A percentile compares a stretch with the other conserved stretches of the same genome.
These are phyloP conservation scores for Citrus hindsii DNA, from an alignment of 345 rosid species.

Conservation along the genomic window DNA sequence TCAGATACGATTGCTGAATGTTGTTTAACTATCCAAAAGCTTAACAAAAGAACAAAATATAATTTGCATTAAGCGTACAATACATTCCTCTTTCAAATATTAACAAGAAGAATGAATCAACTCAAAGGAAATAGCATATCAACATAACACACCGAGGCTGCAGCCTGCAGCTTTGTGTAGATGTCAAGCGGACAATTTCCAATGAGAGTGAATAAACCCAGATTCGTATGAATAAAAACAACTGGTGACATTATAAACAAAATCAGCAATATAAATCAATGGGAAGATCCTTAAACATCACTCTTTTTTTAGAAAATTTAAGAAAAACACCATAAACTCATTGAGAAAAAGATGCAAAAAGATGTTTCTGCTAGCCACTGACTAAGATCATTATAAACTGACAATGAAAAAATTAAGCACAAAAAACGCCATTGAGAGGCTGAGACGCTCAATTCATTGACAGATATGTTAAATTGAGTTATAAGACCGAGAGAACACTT, in stretches of 20 bases:
- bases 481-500: constrained; percentile 9
- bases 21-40: not conserved
- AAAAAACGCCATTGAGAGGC: not conserved
- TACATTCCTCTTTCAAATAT: not conserved
- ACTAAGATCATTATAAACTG: not conserved
- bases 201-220: not conserved
- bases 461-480: not conserved
- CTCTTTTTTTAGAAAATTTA: not conserved
- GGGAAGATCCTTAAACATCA: not conserved
- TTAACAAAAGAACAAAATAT: not conserved
- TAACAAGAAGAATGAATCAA: not conserved
- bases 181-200: not conserved
- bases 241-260: not conserved
- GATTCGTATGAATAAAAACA: not conserved
- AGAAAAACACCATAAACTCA: not conserved
- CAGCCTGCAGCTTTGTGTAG: not conserved
- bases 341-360: not conserved
- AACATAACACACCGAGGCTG: not conserved
- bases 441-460: not conserved
- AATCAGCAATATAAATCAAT: not conserved
- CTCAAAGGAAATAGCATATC: not conserved
- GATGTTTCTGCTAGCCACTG: not conserved
- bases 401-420: not conserved
- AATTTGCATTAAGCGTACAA: not conserved
- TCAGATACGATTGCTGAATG: not conserved